These are phyloP conservation scores for Sordariomycetes sp. DNA, from an alignment of 2,329 filamentous ascomycete species.

Conservation along the genomic window DNA sequence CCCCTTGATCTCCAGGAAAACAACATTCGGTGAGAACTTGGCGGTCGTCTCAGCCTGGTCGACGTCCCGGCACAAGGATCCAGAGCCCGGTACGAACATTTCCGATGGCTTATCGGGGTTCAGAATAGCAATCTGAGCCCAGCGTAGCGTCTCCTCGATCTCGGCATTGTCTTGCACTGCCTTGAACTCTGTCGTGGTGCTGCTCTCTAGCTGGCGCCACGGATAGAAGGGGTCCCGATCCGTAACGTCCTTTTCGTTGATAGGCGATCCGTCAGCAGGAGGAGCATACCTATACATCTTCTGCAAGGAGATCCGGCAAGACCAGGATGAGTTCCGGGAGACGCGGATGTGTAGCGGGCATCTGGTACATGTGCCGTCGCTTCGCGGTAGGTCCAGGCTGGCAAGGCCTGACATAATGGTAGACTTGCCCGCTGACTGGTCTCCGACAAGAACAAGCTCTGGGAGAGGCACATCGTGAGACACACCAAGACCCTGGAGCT, in stretches of 20 bases:
- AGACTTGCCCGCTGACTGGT: slow-evolving; percentile 79
- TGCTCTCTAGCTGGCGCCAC: slow-evolving; percentile 45
- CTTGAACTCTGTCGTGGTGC: slow-evolving; percentile 49
- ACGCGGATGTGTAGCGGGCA: slow-evolving; percentile 76
- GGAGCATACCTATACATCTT: slow-evolving; percentile 52
- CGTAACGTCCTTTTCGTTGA: slow-evolving; percentile 37
- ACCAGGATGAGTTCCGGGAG: slow-evolving; percentile 50
- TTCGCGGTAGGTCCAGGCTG: slow-evolving; percentile 63
- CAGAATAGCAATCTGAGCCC: slow-evolving; percentile 69
- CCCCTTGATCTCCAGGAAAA: slow-evolving; percentile 66
- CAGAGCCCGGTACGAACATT: slow-evolving; percentile 44
- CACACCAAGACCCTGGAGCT: slow-evolving; percentile 64
- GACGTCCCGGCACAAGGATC: slow-evolving; percentile 26
- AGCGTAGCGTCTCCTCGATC: slow-evolving; percentile 59
- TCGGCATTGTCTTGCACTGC: slow-evolving; percentile 49
- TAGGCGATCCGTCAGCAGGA: slow-evolving; percentile 20
- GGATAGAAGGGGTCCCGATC: slow-evolving; percentile 49
- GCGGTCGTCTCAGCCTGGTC: slow-evolving; percentile 36
- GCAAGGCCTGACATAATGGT: slow-evolving; percentile 56
- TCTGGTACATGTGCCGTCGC: slow-evolving; percentile 65
- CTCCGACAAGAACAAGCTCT: slow-evolving; percentile 74
- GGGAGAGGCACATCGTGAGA: slow-evolving; percentile 63
- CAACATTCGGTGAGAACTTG: slow-evolving; percentile 75
- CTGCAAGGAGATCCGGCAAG: slow-evolving; percentile 57
- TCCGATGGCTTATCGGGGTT: slow-evolving; percentile 51